Percentiles rank a stretch among this genome's conserved stretches.
These are phyloP conservation scores for Cicer yamashitae DNA, from an alignment of 306 rosid genomes.

Conservation along the genomic window DNA sequence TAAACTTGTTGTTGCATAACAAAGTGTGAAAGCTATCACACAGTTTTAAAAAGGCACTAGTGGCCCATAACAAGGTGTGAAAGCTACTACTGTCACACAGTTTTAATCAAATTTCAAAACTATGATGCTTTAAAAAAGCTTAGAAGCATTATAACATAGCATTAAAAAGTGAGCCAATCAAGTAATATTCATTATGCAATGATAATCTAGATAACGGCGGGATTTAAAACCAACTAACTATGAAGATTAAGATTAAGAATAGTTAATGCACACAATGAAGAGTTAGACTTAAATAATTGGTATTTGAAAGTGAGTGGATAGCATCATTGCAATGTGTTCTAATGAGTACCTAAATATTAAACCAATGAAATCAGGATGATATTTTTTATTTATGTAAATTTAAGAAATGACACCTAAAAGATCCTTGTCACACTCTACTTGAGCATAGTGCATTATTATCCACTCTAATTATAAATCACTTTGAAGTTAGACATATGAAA, in stretches of 20 bases:
- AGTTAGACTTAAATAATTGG: conserved; percentile 39
- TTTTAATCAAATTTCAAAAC: conserved; percentile 36
- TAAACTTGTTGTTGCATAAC: background rate
- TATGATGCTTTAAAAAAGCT: conserved; percentile 38
- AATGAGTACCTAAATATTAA: conserved; percentile 27
- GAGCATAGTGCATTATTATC: conserved; percentile 53
- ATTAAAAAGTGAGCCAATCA: conserved; percentile 44
- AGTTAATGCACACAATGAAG: conserved; percentile 35
- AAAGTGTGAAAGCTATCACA: conserved; percentile 31
- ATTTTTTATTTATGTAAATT: too few relatives aligned
- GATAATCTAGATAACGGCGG: conserved; percentile 38
- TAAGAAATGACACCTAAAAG: conserved; percentile 48
- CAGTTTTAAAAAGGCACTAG: conserved; percentile 7
- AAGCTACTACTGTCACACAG: conserved; percentile 1
- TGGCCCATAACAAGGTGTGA: conserved; percentile 22
- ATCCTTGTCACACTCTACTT: conserved; percentile 53
- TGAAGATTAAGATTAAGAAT: conserved; percentile 46
- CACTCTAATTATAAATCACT: conserved; percentile 46
- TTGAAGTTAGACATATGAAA: conserved; percentile 40
- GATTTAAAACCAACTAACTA: conserved; percentile 31
- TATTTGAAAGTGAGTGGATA: conserved; percentile 46
- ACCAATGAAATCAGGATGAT: conserved; percentile 42
- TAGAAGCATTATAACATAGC: conserved; percentile 42
- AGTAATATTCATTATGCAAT: conserved; percentile 44
- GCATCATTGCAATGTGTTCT: conserved; percentile 34